Evolutionary conservation across 2,329 filamentous ascomycete genomes (phyloP), one percentile per base, ranked within the genome.

Genomic region (Westerdykella ornata): DNA sequence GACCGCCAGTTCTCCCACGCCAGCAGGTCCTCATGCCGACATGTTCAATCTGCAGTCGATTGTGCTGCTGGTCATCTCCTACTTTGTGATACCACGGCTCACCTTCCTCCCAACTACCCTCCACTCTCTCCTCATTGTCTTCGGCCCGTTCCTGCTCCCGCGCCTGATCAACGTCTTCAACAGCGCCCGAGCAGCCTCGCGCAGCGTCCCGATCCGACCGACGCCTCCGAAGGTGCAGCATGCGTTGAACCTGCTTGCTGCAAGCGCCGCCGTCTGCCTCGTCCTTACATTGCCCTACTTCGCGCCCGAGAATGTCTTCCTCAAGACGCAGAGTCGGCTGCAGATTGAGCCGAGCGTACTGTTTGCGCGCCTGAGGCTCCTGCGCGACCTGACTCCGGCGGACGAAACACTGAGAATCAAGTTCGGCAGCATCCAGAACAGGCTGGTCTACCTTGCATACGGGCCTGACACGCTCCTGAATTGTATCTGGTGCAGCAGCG

Each of bases 321-420:
- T 66, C 20, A 66, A 72, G 14, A 96, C 90, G 1, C 74, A 81
- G 42, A 92, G 87, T 38, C 85, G 89, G 26, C 79, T 97, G 14
- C 85, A 88, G 56, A 90, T 85, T 32, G 82, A 88, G n/a, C 82
- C 79, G 32, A 85, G 90, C 59, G 82, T 94, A 26, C 75, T 97
- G 46, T 92, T 95, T 66, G 80, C 77, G 44, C 85, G 90, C 13
- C 75, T 97, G 8, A 67, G 74, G 3, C 64, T 73, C 2, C 59
- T 82, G 1, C 76, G 82, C 0, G 69, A 75, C 0, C 72, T 86
- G 2, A 82, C 78, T 0, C 48, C 67, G 0, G 45, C 63, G 11
- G 89, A 97, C 67, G 72, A 78, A 38, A 67, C 74, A 17, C 74
- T 97, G 8, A 76, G 80, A 39, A 68, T 71, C 18, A 82, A 82